Base-by-base conservation (phyloP, 805 yeast species). In the Pachysolen tannophilus region DNA sequence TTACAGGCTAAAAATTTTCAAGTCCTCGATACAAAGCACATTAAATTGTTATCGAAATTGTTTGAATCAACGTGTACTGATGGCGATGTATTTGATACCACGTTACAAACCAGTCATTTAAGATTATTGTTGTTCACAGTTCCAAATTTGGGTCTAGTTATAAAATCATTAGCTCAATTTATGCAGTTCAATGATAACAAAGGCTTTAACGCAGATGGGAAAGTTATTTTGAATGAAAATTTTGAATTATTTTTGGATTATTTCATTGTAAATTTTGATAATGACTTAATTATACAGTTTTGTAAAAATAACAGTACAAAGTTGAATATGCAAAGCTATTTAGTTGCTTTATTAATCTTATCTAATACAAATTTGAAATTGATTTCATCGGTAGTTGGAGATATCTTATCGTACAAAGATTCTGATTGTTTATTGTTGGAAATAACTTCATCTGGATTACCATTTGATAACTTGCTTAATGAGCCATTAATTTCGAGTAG, bases 71-170 rank as follows among this genome's bases (percentile, higher is more conserved):
- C 36, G 31, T 28, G 42, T 44, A 43, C 55, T 6, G 64, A 60
- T 35, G 58, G 61, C 15, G 70, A 62, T 3, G 53, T 86, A 5
- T 69, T 66, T 38, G 68, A 72, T 36, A 64, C 52, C 1, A 52
- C 71, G 3, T 43, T 65, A 8, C 85, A 79, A 44, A 66, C 78
- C 0, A 52, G 75, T 23, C 65, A 68, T 40, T 49, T 81, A 35
- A 60, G 62, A 35, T 46, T 74, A 6, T 39, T 78, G 21, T 50
- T 68, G 11, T 58, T 62, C 42, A 52, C 67, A 27, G 52, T 66
- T 28, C 42, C 56, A 0, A 39, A 53, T 6, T 43, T 48, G 1
- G 40, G 49, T 8, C 34, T 43, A 4, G 45, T 67, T 24, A 39
- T 48, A 15, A 42, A 50, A 1, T 43, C 61, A 34, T 34, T 71